These are phyloP conservation scores for Blastobotrys apis DNA, from an alignment of 1,139 yeast species.

Conservation along the genomic window DNA sequence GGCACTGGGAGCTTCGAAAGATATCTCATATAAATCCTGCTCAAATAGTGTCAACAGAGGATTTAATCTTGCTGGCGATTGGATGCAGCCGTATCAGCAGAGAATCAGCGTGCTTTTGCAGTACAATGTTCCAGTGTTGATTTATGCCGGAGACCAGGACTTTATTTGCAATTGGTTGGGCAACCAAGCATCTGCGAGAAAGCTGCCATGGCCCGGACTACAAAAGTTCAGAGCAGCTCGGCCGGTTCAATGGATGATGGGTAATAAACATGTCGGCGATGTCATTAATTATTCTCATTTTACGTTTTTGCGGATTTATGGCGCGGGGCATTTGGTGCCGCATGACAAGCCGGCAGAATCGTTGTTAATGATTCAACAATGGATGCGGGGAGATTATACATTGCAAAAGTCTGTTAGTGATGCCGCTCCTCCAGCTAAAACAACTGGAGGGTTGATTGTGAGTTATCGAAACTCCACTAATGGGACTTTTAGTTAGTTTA, in stretches of 20 bases:
- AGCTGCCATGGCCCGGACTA: conserved; percentile 57
- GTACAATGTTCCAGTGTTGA: conserved; percentile 62
- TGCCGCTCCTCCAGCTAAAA: not conserved
- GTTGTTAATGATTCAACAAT: conserved; percentile 68
- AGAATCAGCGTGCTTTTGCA: conserved; percentile 53
- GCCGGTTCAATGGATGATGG: conserved; percentile 38
- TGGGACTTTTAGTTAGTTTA: too few relatives aligned
- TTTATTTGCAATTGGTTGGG: conserved; percentile 91
- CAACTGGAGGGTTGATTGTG: too few relatives aligned
- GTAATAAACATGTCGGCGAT: conserved; percentile 34
- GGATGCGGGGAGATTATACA: conserved; percentile 44
- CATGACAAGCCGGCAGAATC: conserved; percentile 69
- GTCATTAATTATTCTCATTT: conserved; percentile 54
- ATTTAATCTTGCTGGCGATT: conserved; percentile 74
- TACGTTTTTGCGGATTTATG: conserved; percentile 59
- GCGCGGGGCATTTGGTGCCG: conserved; percentile 73
- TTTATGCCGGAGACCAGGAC: conserved; percentile 88
- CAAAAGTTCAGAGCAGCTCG: conserved; percentile 33
- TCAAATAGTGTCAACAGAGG: conserved; percentile 45
- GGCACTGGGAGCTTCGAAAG: conserved; percentile 88
- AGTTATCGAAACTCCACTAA: too few relatives aligned
- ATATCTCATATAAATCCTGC: conserved; percentile 68
- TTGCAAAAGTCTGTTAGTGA: not conserved
- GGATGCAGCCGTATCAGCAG: conserved; percentile 56
- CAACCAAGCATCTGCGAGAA: conserved; percentile 71